Percentiles rank a stretch among this genome's conserved stretches.
phyloP scores from a whole-genome alignment of 2,329 filamentous ascomycete genomes.

The Pezicula neosporulosa region DNA sequence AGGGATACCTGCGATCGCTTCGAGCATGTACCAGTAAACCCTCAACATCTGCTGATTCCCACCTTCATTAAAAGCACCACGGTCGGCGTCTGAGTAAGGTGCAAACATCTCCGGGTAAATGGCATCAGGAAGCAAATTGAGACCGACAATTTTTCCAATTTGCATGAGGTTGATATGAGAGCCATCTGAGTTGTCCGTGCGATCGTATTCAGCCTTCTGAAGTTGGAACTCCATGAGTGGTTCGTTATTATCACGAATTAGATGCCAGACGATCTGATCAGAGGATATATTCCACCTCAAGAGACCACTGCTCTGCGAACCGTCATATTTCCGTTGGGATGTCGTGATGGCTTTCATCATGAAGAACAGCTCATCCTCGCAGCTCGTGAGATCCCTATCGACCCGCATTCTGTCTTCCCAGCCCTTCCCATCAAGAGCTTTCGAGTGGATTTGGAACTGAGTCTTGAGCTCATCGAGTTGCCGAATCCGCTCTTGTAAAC shows the following conservation, averaged over 20 bases:
- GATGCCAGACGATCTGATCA: slow-evolving; percentile 94
- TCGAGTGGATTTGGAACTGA: slow-evolving; percentile 90
- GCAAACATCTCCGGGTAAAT: slow-evolving; percentile 96
- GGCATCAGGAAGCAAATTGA: slow-evolving; percentile 86
- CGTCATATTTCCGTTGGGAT: slow-evolving; percentile 82
- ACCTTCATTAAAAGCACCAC: slow-evolving; percentile 47
- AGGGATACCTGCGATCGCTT: slow-evolving; percentile 95
- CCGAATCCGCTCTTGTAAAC: slow-evolving; percentile 85
- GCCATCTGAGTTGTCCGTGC: slow-evolving; percentile 94
- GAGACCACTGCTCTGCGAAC: slow-evolving; percentile 71
- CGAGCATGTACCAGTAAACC: slow-evolving; percentile 97
- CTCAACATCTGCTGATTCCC: slow-evolving; percentile 78
- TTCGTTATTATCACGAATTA: slow-evolving; percentile 82
- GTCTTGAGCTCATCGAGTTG: slow-evolving; percentile 95
- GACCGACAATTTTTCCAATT: slow-evolving; percentile 80
- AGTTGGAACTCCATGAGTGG: slow-evolving; percentile 92
- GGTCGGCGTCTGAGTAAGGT: slow-evolving; percentile 73
- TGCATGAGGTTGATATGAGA: slow-evolving; percentile 93
- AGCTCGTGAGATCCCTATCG: slow-evolving; percentile 82
- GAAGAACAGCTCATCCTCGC: slow-evolving; percentile 97
- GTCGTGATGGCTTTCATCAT: slow-evolving; percentile 99
- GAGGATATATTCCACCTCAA: slow-evolving; percentile 93
- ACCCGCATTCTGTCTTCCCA: slow-evolving; percentile 90
- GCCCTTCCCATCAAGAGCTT: slow-evolving; percentile 79
- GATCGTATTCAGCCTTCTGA: slow-evolving; percentile 85